Evolutionary conservation across 2,329 filamentous ascomycete genomes (phyloP), one percentile per base, ranked within the genome.

Genomic region (Dactylellina haptotyla): DNA sequence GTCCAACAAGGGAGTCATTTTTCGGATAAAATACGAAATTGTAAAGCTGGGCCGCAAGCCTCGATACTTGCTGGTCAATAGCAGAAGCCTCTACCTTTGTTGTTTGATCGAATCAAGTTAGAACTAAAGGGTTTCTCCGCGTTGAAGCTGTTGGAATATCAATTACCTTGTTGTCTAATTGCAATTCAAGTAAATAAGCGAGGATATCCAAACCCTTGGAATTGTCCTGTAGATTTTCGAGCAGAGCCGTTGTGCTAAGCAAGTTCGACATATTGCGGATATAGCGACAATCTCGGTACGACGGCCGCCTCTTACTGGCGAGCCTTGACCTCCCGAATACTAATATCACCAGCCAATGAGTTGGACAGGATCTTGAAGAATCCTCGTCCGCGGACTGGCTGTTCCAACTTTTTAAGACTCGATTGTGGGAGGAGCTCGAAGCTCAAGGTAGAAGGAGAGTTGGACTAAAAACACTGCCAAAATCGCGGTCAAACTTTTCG

Each of bases 161-260:
- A n/a, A n/a, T 56, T 66, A 73, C 69, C 69, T 62, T 73, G 32
- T 34, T 56, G 41, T 57, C 54, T n/a, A 50, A 45, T 39, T 73
- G 61, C 61, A 73, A 51, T 66, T 54, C 69, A 28, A 73, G 61
- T 32, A 73, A 41, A 62, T 73, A 73, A 61, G 69, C 69, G 61
- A 73, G 50, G 28, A 66, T 73, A 66, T 73, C 69, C 54, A 73
- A 56, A 50, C 69, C 61, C 48, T 73, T 73, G 46, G 61, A 48
- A 53, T 73, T 61, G 39, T 66, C 61, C 46, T 66, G 69, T 12
- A 73, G 37, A 37, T 56, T 66, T 56, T 73, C 69, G 23, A 73
- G 51, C 30, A 73, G 48, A 23, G 54, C 61, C 4, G 61, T 41
- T 12, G 69, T 57, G 61, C 46, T 66, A n/a, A 53, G 46, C n/a